Evolutionary conservation across 768 basidiomycete genomes (phyloP).

Genomic region (Lentinus brumalis): DNA sequence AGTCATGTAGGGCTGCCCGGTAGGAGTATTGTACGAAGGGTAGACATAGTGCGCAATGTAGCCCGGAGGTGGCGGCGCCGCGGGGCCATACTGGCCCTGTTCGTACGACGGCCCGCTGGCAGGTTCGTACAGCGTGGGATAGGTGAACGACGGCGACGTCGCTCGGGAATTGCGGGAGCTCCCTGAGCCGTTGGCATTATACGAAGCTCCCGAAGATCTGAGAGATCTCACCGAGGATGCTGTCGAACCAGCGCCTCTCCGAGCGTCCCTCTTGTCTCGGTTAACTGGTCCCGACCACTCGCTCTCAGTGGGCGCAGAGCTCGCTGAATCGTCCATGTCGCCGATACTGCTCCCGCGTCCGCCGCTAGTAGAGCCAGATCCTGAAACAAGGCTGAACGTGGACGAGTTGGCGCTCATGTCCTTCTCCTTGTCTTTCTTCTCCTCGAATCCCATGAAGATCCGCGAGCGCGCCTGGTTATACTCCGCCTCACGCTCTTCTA

Average conservation of each 20-base stretch:
- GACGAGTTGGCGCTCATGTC: slow-evolving; percentile 80
- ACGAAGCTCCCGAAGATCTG: slow-evolving; percentile 50
- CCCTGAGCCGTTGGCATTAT: slow-evolving; percentile 52
- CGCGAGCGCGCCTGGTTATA: slow-evolving; percentile 85
- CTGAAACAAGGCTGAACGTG: slow-evolving; percentile 68
- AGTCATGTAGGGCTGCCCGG: slow-evolving; percentile 35
- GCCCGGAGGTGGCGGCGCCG: slow-evolving; percentile 23
- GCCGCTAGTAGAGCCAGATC: slow-evolving; percentile 60
- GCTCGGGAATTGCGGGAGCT: slow-evolving; percentile 76
- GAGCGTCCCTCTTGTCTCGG: slow-evolving; percentile 58
- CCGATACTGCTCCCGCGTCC: slow-evolving; percentile 59
- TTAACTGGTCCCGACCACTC: slow-evolving; percentile 70
- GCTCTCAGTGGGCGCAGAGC: slow-evolving; percentile 78
- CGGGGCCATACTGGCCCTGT: slow-evolving; percentile 31
- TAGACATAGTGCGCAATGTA: slow-evolving; percentile 33
- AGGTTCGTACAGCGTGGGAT: slow-evolving; percentile 73
- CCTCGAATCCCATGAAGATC: slow-evolving; percentile 84
- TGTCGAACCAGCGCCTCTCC: slow-evolving; percentile 50
- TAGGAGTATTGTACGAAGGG: slow-evolving; percentile 32
- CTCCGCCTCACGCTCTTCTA: slow-evolving; percentile 87
- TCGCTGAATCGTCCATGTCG: slow-evolving; percentile 67
- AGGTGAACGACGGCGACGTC: slow-evolving; percentile 76
- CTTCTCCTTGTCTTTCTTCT: slow-evolving; percentile 61
- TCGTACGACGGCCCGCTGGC: slow-evolving; percentile 25
- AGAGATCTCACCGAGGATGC: slow-evolving; percentile 55